These are phyloP conservation scores for Lodderomyces metapsilosis DNA, from an alignment of 1,139 yeast genomes.

Conservation along the genomic window DNA sequence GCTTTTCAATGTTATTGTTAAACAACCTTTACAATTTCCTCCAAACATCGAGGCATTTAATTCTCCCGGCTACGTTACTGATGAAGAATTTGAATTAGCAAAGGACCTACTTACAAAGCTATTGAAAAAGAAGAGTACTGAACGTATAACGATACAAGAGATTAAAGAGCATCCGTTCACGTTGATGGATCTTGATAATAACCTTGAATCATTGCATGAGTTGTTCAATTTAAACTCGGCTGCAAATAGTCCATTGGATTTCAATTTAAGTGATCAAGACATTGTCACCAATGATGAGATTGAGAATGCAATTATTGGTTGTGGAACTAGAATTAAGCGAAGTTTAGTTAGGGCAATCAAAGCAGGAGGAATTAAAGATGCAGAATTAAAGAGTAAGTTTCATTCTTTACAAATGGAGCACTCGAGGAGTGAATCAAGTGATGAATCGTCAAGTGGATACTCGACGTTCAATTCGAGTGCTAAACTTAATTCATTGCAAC, in stretches of 20 bases:
- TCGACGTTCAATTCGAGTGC: constrained; percentile 19
- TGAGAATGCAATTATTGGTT: constrained; percentile 75
- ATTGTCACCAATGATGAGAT: constrained; percentile 66
- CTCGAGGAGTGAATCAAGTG: constrained; percentile 33
- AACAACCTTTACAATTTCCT: constrained; percentile 64
- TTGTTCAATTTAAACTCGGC: constrained; percentile 32
- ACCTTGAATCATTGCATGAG: constrained; percentile 38
- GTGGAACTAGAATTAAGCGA: constrained; percentile 64
- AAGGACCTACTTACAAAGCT: constrained; percentile 64
- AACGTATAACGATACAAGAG: constrained; percentile 68
- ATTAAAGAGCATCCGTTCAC: constrained; percentile 84
- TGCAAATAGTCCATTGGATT: constrained; percentile 10
- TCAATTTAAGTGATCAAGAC: constrained; percentile 17
- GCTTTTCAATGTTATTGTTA: constrained; percentile 78
- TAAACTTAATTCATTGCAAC: constrained; percentile 7
- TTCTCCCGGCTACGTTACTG: constrained; percentile 38
- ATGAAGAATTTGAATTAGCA: constrained; percentile 57
- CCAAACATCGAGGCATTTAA: constrained; percentile 36
- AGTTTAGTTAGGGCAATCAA: constrained; percentile 56
- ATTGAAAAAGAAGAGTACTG: constrained; percentile 67
- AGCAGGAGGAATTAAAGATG: constrained; percentile 28
- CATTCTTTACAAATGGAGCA: constrained; percentile 26
- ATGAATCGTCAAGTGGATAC: constrained; percentile 26
- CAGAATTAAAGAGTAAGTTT: constrained; percentile 26
- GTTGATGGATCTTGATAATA: constrained; percentile 53